Evolutionary conservation across 139 green algal species (phyloP), one percentile per base, ranked within the genome.

Genomic region (Penium margaritaceum): DNA sequence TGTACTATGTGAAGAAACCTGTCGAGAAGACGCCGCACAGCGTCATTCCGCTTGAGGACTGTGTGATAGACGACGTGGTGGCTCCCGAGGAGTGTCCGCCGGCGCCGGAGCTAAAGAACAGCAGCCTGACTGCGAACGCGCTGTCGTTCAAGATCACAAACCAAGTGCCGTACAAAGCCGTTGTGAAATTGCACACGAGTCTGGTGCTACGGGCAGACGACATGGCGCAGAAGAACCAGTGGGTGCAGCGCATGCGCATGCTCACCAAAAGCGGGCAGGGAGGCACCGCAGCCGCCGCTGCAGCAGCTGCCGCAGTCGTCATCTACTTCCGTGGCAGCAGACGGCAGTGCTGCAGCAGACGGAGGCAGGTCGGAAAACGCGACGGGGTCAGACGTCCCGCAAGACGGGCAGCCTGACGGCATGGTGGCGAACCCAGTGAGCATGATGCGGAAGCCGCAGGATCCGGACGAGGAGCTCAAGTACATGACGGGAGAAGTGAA

Each of bases 1-100:
- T 96, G 51, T 95, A 92, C 85, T 96, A 96, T 85, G 95, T 95
- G 82, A 92, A 92, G 81, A 76, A 77, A 21, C 85, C 89, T 2
- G 84, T 94, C 21, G 87, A 96, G 74, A 82, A 74, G 33, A 88
- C 85, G 37, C 70, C 83, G 53, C 82, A 84, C 14, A 84, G 51
- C 51, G 51, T 60, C 51, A 60, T 75, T 19, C 73, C 72, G 17
- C 81, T 85, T 61, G 84, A 88, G 55, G 78, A n/a, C n/a, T n/a
- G n/a, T n/a, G n/a, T n/a, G n/a, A n/a, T n/a, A n/a, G n/a, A n/a
- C n/a, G n/a, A n/a, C n/a, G n/a, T n/a, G n/a, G n/a, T n/a, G n/a
- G n/a, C n/a, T n/a, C n/a, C n/a, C n/a, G 70, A 77, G 41, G 70
- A 77, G 33, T 55, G 47, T 3, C 70, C 58, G 1, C 14, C 55